A percentile compares a stretch with the other conserved stretches of the same genome.
Conservation (phyloP, 306 rosid species). For the Canavalia ensiformis region DNA sequence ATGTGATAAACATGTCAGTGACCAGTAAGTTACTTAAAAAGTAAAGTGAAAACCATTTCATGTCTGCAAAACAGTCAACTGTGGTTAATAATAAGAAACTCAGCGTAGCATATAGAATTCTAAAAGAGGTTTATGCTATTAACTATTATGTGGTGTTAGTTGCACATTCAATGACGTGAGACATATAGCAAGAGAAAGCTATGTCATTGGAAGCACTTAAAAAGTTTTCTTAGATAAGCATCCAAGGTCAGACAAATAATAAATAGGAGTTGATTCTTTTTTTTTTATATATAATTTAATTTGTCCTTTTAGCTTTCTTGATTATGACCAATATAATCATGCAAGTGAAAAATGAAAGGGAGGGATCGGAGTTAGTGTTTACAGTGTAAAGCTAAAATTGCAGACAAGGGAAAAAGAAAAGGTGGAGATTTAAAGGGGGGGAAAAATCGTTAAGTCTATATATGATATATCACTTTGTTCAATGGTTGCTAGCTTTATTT, state of each 20-base stretch:
- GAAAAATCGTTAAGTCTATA: neutral
- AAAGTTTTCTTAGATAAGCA: slow-evolving; percentile 15
- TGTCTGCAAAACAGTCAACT: neutral
- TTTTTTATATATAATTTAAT: neutral
- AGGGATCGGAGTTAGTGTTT: slow-evolving; percentile 6
- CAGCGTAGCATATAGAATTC: neutral
- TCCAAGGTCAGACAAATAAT: slow-evolving; percentile 30
- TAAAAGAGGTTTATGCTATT: neutral
- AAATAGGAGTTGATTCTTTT: neutral
- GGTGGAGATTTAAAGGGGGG: neutral
- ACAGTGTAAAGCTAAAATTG: slow-evolving; percentile 2
- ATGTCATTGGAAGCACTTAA: neutral
- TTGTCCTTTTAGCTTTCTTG: slow-evolving; percentile 6
- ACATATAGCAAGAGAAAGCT: neutral
- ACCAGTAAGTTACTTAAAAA: neutral
- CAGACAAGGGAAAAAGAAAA: neutral
- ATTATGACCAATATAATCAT: neutral
- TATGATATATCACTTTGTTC: neutral
- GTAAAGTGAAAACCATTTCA: neutral
- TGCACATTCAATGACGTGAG: slow-evolving; percentile 3
- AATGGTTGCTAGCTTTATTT: slow-evolving; percentile 10
- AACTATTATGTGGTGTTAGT: neutral
- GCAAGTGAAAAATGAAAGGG: slow-evolving; percentile 10
- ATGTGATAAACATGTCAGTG: neutral
- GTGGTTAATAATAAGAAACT: neutral